Conservation (phyloP, 2,329 filamentous ascomycete species). For the Penicillium fuscoglaucum region DNA sequence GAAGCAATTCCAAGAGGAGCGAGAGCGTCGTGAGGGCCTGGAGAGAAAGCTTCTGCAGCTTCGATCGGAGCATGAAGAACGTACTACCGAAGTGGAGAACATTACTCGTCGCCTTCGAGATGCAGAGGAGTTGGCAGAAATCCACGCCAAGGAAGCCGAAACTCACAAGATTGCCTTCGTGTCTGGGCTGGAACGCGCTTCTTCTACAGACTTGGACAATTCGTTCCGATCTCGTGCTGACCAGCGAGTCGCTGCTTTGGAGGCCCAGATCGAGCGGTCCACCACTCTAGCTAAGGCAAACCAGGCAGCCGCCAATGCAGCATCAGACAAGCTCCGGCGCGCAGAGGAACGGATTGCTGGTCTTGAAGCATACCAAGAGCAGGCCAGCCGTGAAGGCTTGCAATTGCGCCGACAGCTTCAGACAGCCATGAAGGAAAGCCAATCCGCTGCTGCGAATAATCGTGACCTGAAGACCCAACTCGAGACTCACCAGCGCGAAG, state of each 20-base stretch:
- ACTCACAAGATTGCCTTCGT: constrained; percentile 82
- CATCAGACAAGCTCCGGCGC: constrained; percentile 83
- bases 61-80: constrained; percentile 78
- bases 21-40: constrained; percentile 68
- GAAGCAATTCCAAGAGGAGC: constrained; percentile 75
- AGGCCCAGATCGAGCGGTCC: constrained; percentile 75
- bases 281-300: constrained; percentile 83
- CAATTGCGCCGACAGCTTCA: constrained; percentile 88
- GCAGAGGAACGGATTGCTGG: constrained; percentile 97
- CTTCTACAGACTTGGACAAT: constrained; percentile 42
- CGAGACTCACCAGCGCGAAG: constrained; percentile 83
- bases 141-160: constrained; percentile 81
- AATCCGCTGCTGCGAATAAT: constrained; percentile 77
- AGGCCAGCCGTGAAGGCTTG: constrained; percentile 89
- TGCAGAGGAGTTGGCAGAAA: constrained; percentile 83
- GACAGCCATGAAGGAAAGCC: constrained; percentile 75
- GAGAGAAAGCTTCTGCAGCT: constrained; percentile 76
- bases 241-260: constrained; percentile 68
- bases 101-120: constrained; percentile 74
- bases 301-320: constrained; percentile 80
- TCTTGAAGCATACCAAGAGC: constrained; percentile 94
- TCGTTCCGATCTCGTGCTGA: constrained; percentile 43
- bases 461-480: constrained; percentile 79
- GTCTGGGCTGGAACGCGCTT: constrained; percentile 74
- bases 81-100: constrained; percentile 73